Base-by-base conservation (phyloP, 768 basidiomycete species). In the Hemileccinum impolitum region DNA sequence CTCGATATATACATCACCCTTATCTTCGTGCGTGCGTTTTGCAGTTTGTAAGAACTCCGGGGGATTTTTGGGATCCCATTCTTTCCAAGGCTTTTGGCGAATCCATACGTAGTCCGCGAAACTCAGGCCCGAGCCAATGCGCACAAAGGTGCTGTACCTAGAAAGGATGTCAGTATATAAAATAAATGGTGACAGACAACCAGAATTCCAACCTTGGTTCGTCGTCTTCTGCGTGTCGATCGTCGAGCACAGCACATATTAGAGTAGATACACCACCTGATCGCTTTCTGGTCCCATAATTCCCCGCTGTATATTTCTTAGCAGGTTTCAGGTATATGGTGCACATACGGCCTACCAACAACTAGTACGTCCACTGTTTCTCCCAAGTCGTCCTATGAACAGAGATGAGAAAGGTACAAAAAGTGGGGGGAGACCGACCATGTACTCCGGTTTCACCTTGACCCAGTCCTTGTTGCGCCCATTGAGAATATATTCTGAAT, bases 351-450 rank as follows among this genome's bases (percentile, higher is more conserved):
- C 83, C 54, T 61, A 85, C 91, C 90, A 30, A 98, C 82, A 19
- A 98, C 93, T 8, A 98, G 70, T 1, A 95, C 81, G 58, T 97
- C 95, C 3, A 94, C 85, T 0, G 88, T 94, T 70, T 96, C 93
- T 7, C 90, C 92, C 78, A 94, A 81, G 52, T 90, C 87, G 56
- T 94, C 92, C 89, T 90, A 45, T 14, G 12, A 37, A 11, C 10
- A 42, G 6, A 19, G 34, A 37, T 63, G 25, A 57, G 17, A 12
- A 17, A 15, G n/a, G 14, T 17, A 15, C 32, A 30, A 31, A 19
- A 31, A 26, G 2, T 9, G 2, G 21, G 6, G 14, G 15, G 1
- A 11, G 21, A 63, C 71, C 44, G 55, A 88, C 89, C 84, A 90
- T 88, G 55, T 90, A 93, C 64, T 92, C 90, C 1, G 88, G 88